phyloP scores from a whole-genome alignment of 179 eudicot genomes.

The Gypsophila paniculata region DNA sequence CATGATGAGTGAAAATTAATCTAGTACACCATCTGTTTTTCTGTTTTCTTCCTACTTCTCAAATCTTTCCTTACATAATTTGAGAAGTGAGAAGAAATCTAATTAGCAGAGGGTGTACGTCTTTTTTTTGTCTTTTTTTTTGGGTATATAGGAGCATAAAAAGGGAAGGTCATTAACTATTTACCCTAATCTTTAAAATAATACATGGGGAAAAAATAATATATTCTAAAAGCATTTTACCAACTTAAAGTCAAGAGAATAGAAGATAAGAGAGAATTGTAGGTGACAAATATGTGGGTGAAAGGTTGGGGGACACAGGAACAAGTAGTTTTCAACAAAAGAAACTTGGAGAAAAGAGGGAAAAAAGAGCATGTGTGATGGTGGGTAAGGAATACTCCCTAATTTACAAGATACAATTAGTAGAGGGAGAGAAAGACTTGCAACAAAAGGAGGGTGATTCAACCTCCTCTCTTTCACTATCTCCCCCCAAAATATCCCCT shows the following conservation, averaged over 20 bases:
- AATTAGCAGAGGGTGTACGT: too few relatives aligned
- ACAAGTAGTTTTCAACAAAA: slow-evolving; percentile 29
- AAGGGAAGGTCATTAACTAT: not conserved
- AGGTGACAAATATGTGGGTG: slow-evolving; percentile 26
- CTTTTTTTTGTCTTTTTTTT: too few relatives aligned
- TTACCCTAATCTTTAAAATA: not conserved
- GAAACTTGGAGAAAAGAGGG: slow-evolving; percentile 11
- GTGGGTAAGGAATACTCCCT: slow-evolving; percentile 23
- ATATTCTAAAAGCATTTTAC: not conserved
- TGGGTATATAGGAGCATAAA: not conserved
- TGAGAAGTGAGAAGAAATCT: too few relatives aligned
- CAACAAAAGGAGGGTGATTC: slow-evolving; percentile 22
- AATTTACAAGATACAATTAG: slow-evolving; percentile 20
- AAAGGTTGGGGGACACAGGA: slow-evolving; percentile 32
- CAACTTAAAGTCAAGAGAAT: slow-evolving; percentile 21
- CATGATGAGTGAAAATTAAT: slow-evolving; percentile 10
- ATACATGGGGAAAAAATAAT: not conserved
- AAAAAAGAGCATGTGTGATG: slow-evolving; percentile 18
- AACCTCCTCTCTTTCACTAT: slow-evolving; percentile 18
- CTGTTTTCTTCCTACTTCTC: not conserved
- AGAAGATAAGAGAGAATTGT: slow-evolving; percentile 22
- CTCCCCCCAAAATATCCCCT: slow-evolving; percentile 13
- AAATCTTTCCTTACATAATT: too few relatives aligned
- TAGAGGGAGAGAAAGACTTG: slow-evolving; percentile 3
- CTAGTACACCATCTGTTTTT: not conserved